These are phyloP conservation scores for Bonia amplexicaulis DNA, from an alignment of 176 grass and related monocot species.

Conservation along the genomic window DNA sequence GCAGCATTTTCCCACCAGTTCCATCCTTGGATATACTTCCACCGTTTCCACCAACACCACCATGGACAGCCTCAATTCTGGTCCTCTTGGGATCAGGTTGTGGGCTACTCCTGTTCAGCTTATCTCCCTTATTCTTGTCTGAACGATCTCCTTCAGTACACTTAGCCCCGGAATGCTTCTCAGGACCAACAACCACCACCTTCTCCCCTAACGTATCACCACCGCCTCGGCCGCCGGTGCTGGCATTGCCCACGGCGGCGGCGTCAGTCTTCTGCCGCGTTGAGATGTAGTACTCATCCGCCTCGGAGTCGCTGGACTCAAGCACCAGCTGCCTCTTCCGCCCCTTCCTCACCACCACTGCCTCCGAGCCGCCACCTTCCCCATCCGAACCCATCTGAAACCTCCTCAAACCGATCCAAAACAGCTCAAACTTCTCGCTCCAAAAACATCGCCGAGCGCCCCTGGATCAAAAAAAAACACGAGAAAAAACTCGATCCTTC, in stretches of 20 bases:
- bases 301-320: conserved; percentile 67
- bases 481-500: background rate
- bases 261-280: conserved; percentile 13
- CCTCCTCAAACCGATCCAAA: background rate
- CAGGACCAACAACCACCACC: background rate
- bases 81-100: conserved; percentile 36
- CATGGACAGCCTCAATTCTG: conserved; percentile 11
- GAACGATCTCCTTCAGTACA: conserved; percentile 7
- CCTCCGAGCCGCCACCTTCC: background rate
- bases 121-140: conserved; percentile 14
- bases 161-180: conserved; percentile 23
- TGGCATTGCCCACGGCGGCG: conserved; percentile 18
- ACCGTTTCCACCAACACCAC: background rate
- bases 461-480: conserved; percentile 26
- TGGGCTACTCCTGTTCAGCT: background rate
- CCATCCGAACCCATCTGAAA: conserved; percentile 33
- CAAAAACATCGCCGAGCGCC: conserved; percentile 21
- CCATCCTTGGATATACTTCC: conserved; percentile 16
- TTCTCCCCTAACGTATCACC: conserved; percentile 15
- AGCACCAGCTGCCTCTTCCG: conserved; percentile 56
- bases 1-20: conserved; percentile 39
- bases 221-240: background rate
- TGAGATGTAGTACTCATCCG: conserved; percentile 44
- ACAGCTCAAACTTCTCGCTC: conserved; percentile 21
- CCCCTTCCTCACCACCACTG: conserved; percentile 6